Evolutionary conservation across 331 rosid species (phyloP).

Genomic region (Spiraea crenata): DNA sequence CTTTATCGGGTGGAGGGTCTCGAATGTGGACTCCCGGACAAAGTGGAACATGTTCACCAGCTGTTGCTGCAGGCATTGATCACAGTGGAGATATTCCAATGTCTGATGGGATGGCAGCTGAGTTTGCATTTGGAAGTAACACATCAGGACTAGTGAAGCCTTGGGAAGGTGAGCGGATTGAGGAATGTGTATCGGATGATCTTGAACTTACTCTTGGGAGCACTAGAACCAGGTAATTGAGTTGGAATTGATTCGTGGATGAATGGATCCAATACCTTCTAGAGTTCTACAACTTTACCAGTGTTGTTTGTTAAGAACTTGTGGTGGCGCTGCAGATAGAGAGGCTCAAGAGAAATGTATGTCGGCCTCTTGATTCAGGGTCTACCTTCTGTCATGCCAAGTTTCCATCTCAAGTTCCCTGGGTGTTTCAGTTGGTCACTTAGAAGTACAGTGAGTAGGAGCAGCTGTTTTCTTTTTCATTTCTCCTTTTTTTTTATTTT

Average conservation of each 20-base stretch:
- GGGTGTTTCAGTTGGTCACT: constrained; percentile 29
- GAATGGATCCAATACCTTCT: constrained; percentile 2
- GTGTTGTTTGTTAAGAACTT: constrained; percentile 17
- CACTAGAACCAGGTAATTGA: constrained; percentile 67
- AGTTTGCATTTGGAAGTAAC: constrained; percentile 88
- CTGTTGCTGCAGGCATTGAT: constrained; percentile 61
- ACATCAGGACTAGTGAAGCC: constrained; percentile 81
- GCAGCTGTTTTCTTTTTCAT: constrained; percentile 13
- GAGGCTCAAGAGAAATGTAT: constrained; percentile 4
- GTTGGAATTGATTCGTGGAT: constrained; percentile 2
- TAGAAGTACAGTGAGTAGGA: constrained; percentile 46
- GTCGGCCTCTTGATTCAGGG: constrained; percentile 15
- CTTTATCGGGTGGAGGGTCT: constrained; percentile 51
- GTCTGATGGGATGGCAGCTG: constrained; percentile 83
- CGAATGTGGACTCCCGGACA: constrained; percentile 93
- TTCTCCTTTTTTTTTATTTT: constrained; percentile 3
- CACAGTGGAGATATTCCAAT: constrained; percentile 73
- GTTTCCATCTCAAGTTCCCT: constrained; percentile 26
- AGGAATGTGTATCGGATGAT: constrained; percentile 88
- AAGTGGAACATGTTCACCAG: constrained; percentile 97
- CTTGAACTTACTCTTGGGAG: constrained; percentile 97
- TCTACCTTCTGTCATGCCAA: constrained; percentile 10
- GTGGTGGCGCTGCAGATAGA: constrained; percentile 30
- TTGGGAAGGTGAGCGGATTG: constrained; percentile 99
- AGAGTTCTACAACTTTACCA: background rate